Base-by-base conservation (phyloP, 305 asterid species). In the Solanum hybrid region DNA sequence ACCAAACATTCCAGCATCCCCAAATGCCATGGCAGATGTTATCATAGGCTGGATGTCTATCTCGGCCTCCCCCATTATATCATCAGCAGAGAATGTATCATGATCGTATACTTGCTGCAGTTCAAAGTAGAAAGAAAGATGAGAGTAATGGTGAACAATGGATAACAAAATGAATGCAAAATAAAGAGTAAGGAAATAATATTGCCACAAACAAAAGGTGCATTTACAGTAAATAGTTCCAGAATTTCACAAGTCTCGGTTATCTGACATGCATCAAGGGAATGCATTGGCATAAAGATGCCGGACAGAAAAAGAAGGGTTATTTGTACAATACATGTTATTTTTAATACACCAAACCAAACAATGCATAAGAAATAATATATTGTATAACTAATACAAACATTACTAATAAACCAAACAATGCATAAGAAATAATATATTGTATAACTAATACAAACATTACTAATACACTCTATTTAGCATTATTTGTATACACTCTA, bases 1-100 rank as follows among this genome's bases (percentile, higher is more conserved):
- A 46, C 94, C 96, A 86, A 93, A 95, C 97, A 93, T 92, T 67
- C 91, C 95, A 36, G 96, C 95, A 85, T 97, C 96, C 51, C 99
- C 99, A 73, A 94, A 96, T 11, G 99, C 97, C 86, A 96, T 95
- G n/a, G 99, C 99, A 26, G 99, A 95, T n/a, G 98, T 95, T 93
- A 97, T 94, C 97, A 97, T 94, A n/a, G 99, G 93, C 89, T 95
- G 99, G 64, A 97, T 94, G 85, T 97, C 99, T 87, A 97, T 95
- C 93, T 97, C 98, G 1, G 99, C 99, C 90, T 95, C 96, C 82
- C 99, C 99, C 99, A 97, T 97, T 84, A 94, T 93, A 92, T 97
- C 99, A 33, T 97, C 99, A n/a, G 99, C 95, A 79, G 99, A 96
- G 85, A 97, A 95, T 2, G 97, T 95, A 91, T 97, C 99, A 79